Evolutionary conservation across 495 filamentous ascomycete species (phyloP).

Genomic region (Neurospora africana): DNA sequence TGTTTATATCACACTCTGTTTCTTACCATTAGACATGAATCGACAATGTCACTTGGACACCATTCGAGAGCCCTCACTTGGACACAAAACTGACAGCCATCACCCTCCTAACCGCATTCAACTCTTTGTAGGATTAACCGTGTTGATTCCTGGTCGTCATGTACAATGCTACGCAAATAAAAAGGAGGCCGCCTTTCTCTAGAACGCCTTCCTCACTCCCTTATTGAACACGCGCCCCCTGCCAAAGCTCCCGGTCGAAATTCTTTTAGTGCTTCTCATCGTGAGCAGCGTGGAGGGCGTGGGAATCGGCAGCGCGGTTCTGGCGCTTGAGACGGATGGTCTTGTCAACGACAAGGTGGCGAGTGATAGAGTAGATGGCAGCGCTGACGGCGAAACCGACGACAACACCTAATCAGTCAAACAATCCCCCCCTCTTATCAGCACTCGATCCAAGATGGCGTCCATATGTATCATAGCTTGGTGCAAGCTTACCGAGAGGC

Average conservation of each 20-base stretch:
- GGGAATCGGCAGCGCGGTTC: conserved; percentile 32
- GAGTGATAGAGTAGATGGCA: conserved; percentile 65
- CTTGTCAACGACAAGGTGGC: conserved; percentile 83
- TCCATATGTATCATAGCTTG: background rate
- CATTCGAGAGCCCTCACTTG: background rate
- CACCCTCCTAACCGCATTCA: background rate
- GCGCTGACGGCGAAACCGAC: conserved; percentile 56
- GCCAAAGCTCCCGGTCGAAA: background rate
- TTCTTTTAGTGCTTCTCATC: conserved; percentile 23
- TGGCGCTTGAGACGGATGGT: conserved; percentile 67
- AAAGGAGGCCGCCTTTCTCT: background rate
- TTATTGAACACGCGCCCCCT: background rate
- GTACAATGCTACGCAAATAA: background rate
- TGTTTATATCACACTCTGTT: background rate
- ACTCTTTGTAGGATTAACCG: background rate
- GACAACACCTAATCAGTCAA: conserved; percentile 57
- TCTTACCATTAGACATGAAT: background rate
- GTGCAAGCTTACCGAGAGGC: conserved; percentile 66
- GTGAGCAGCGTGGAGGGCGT: conserved; percentile 15
- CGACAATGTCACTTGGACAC: background rate
- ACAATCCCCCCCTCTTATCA: conserved; percentile 5
- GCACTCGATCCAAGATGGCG: background rate
- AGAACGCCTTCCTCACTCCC: conserved; percentile 1
- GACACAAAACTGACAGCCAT: background rate
- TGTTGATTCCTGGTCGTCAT: background rate